Evolutionary conservation across 2,329 filamentous ascomycete genomes (phyloP).

Genomic region (Hortaea sp.): DNA sequence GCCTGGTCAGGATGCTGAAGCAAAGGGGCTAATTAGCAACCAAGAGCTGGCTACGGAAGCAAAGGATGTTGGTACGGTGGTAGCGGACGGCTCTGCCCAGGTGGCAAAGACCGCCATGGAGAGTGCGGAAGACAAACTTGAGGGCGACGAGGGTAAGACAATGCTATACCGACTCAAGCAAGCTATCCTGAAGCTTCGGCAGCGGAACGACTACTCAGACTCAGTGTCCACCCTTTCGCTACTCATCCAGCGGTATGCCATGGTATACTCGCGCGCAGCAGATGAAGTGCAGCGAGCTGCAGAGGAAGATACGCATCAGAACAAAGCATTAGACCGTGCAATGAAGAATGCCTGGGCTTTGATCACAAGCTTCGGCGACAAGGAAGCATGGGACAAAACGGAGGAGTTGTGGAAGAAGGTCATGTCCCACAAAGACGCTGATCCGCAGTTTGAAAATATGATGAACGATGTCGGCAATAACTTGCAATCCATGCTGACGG

Average conservation of each 20-base stretch:
- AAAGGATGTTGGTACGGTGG: slow-evolving; percentile 34
- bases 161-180: slow-evolving; percentile 67
- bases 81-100: slow-evolving; percentile 35
- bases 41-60: slow-evolving; percentile 50
- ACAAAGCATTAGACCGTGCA: slow-evolving; percentile 64
- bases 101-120: slow-evolving; percentile 50
- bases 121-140: slow-evolving; percentile 65
- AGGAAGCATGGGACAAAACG: slow-evolving; percentile 63
- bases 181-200: slow-evolving; percentile 61
- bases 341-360: slow-evolving; percentile 73
- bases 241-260: slow-evolving; percentile 68
- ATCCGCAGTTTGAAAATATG: slow-evolving; percentile 73
- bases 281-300: slow-evolving; percentile 57
- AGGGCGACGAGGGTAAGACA: slow-evolving; percentile 61
- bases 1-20: slow-evolving; percentile 39
- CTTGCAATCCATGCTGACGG: slow-evolving; percentile 70
- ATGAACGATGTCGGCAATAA: slow-evolving; percentile 63
- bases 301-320: slow-evolving; percentile 62
- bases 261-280: slow-evolving; percentile 64
- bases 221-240: slow-evolving; percentile 71
- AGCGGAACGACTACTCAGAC: slow-evolving; percentile 71
- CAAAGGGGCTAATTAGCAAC: slow-evolving; percentile 39
- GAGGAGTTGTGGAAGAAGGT: slow-evolving; percentile 60
- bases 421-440: slow-evolving; percentile 61
- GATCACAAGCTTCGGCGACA: slow-evolving; percentile 67